Evolutionary conservation across 129 eudicot species (phyloP), one percentile per base, ranked within the genome.

Genomic region (Tagetes erecta): DNA sequence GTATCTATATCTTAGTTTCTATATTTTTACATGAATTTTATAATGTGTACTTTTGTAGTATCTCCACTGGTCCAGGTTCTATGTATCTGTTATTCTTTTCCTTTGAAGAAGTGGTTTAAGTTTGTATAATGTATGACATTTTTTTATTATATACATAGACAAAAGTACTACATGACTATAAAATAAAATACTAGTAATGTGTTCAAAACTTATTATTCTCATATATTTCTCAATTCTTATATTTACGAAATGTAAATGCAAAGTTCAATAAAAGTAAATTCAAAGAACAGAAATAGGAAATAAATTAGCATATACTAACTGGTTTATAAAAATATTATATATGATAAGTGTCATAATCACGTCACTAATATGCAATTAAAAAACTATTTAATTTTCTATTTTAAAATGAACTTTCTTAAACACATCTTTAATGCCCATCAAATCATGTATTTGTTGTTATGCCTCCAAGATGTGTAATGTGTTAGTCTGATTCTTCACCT

Each of bases 401-500:
- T 58, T 58, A 13, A 10, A 34, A 60, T 60, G 42, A 5, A 57
- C 64, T 57, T 57, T 38, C 64, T 57, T 57, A 57, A 57, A 57
- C 64, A 57, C 39, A 57, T 57, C 64, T 58, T 34, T 58, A 31
- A 58, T 31, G 64, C 40, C 9, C 2, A 10, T 34, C 27, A 56
- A 58, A 58, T 58, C 64, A 33, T 58, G 64, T 58, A 31, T 57
- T 58, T 57, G 64, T 57, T 57, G 64, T 39, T 57, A 57, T 57
- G 60, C 60, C 34, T 27, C 3, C 11, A 57, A 31, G 37, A 57
- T 57, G 39, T 57, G 64, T 31, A 13, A 57, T 57, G 39, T 57
- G 64, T 31, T 31, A 31, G 64, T 31, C 31, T 57, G 39, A 57
- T 44, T 44, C 59, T 53, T 33, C 59, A 53, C 59, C 59, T 53